A percentile compares a stretch with the other conserved stretches of the same genome.
phyloP scores from a whole-genome alignment of 257 asterid genomes.

The Fraxinus americana region DNA sequence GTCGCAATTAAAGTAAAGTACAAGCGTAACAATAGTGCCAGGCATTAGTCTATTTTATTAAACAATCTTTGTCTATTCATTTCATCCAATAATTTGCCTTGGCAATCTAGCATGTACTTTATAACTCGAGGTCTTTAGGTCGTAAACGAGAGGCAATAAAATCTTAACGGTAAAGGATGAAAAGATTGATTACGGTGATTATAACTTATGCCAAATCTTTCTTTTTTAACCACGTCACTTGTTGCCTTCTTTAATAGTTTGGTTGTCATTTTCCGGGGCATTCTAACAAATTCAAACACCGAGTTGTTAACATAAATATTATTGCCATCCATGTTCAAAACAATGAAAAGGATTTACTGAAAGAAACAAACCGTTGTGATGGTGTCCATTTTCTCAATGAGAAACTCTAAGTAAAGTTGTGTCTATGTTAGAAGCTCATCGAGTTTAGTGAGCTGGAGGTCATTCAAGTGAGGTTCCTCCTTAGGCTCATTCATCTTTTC shows the following conservation, averaged over 20 bases:
- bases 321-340: not conserved
- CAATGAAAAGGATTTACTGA: not conserved
- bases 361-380: constrained; percentile 61
- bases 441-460: constrained; percentile 65
- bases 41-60: not conserved
- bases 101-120: too few relatives aligned
- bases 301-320: constrained; percentile 22
- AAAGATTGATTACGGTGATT: constrained; percentile 52
- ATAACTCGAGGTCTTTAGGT: too few relatives aligned
- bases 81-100: too few relatives aligned
- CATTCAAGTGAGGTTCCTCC: constrained; percentile 60
- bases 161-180: not conserved
- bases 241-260: constrained; percentile 39
- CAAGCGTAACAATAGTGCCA: not conserved
- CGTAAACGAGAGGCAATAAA: not conserved
- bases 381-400: constrained; percentile 94
- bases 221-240: constrained; percentile 81
- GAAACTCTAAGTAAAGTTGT: constrained; percentile 84
- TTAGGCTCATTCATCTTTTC: constrained; percentile 29
- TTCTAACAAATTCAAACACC: constrained; percentile 43
- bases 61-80: too few relatives aligned
- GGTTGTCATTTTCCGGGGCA: constrained; percentile 52
- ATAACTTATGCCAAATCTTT: constrained; percentile 54
- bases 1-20: not conserved
- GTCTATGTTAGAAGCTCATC: constrained; percentile 95